phyloP scores from a whole-genome alignment of 2,329 filamentous ascomycete species.

The Colletotrichum limetticola region DNA sequence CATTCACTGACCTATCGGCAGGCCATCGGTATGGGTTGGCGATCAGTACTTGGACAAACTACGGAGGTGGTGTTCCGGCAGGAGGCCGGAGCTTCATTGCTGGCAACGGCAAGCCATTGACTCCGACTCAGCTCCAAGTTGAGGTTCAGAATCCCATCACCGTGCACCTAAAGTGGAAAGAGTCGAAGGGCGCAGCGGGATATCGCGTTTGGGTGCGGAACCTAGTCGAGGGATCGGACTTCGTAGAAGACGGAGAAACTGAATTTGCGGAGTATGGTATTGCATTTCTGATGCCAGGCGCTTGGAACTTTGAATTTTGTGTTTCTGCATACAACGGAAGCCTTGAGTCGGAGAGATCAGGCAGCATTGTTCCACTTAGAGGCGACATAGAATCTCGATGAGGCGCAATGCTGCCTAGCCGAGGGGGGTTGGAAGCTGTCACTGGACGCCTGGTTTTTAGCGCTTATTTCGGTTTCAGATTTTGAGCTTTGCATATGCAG shows the following conservation, averaged over 20 bases:
- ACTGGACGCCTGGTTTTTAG: not conserved
- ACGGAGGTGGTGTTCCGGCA: constrained; percentile 2
- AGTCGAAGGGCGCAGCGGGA: not conserved
- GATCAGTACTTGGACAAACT: constrained; percentile 10
- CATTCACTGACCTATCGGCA: not conserved
- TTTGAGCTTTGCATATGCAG: not conserved
- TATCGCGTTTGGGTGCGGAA: constrained; percentile 25
- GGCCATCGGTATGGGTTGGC: not conserved
- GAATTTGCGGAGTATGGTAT: constrained; percentile 6
- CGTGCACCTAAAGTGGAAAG: not conserved
- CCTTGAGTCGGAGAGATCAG: constrained; percentile 22
- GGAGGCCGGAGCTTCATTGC: constrained; percentile 4
- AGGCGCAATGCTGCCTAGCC: not conserved
- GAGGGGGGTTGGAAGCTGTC: not conserved
- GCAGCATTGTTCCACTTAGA: not conserved
- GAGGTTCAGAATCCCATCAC: not conserved
- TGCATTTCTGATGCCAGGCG: constrained; percentile 33
- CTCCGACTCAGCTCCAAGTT: not conserved
- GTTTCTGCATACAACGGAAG: constrained; percentile 38
- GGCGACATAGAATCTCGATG: not conserved
- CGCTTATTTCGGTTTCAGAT: not conserved
- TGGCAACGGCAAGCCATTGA: not conserved
- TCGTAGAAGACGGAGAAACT: constrained; percentile 1
- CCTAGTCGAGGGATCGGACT: not conserved
- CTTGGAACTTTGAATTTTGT: constrained; percentile 38